Evolutionary conservation across 164 flowering plant species (phyloP), one percentile per base, ranked within the genome.

Genomic region (Echeveria elegans): DNA sequence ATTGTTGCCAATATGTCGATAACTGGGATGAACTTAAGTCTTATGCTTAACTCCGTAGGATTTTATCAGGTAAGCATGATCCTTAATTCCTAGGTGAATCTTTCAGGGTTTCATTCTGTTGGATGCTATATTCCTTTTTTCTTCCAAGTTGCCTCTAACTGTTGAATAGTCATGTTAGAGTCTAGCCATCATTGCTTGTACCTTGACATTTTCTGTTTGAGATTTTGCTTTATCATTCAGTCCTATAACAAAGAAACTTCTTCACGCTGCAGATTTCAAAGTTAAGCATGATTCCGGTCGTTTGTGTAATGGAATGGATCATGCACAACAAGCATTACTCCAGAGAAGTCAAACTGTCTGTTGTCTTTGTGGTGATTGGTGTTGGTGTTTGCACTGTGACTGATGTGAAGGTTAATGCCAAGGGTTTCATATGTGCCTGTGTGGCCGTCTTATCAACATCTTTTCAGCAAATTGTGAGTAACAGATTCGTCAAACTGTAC

Each of bases 1-100:
- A 63, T 89, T 65, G 88, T 92, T 63, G 97, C 97, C 65, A 92
- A 92, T 71, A 79, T 71, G 75, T 92, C 97, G 1, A 92, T 92
- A 72, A 81, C 96, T 5, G 96, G 89, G 70, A 92, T 92, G 96
- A 92, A 89, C 77, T 71, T 86, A n/a, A 79, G 82, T 64, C 77
- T 79, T 60, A 79, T 79, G 82, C 72, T 79, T 11, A 79, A 79
- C 70, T 79, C 82, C 14, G 82, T 79, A 26, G 82, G 82, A 0
- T 79, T 79, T 61, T 79, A 79, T 31, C 82, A 77, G 62, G 63
- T 67, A 66, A 9, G 34, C 16, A 23, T 61, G 30, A 30, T 5
- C 5, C 11, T 38, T 5, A 11, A 5, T 38, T 5, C n/a, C n/a
- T n/a, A n/a, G n/a, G n/a, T n/a, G n/a, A n/a, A n/a, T n/a, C n/a